Evolutionary conservation across 345 rosid species (phyloP).

Genomic region (Kernera saxatilis): DNA sequence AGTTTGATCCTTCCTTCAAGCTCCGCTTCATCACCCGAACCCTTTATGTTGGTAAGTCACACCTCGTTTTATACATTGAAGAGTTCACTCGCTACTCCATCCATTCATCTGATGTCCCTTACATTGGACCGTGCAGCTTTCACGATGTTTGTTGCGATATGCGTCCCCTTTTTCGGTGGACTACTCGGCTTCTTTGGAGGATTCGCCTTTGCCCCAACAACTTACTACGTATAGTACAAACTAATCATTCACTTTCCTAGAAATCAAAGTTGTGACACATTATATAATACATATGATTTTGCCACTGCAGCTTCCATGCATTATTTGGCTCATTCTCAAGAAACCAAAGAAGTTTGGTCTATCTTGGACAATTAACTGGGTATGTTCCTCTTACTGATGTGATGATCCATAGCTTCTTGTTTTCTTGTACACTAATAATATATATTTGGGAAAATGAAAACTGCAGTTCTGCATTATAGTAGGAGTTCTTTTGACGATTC

Average conservation of each 20-base stretch:
- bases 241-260: not conserved
- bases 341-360: constrained; percentile 64
- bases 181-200: constrained; percentile 77
- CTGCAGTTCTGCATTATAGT: constrained; percentile 59
- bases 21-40: constrained; percentile 64
- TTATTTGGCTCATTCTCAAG: constrained; percentile 60
- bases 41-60: constrained; percentile 58
- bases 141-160: constrained; percentile 49
- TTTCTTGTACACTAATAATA: not conserved
- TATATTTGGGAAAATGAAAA: constrained; percentile 1
- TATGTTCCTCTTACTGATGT: constrained; percentile 10
- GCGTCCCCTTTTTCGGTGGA: constrained; percentile 73
- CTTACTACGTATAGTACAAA: constrained; percentile 44
- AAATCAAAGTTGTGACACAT: not conserved
- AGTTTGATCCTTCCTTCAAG: constrained; percentile 40
- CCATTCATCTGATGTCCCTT: not conserved
- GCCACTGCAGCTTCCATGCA: constrained; percentile 67
- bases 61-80: not conserved
- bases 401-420: not conserved
- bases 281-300: not conserved
- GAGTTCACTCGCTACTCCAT: not conserved
- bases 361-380: constrained; percentile 67
- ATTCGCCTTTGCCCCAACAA: constrained; percentile 74
- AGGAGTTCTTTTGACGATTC: constrained; percentile 47
- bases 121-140: constrained; percentile 35